Base-by-base conservation (phyloP, 106 monocot genomes). In the Dioscorea dumetorum region DNA sequence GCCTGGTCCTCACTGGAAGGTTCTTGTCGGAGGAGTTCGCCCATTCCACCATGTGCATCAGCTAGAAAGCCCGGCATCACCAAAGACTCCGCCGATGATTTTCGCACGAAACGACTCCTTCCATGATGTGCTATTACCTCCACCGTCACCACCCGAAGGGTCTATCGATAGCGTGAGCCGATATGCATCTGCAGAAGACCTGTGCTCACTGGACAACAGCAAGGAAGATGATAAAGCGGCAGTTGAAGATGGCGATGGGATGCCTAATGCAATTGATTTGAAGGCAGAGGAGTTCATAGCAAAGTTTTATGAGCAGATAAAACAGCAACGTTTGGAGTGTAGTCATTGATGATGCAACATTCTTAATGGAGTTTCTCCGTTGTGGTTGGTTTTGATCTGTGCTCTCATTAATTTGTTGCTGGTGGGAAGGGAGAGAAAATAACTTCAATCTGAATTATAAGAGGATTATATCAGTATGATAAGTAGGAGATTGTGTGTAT, bases 281-380 rank as follows among this genome's bases (percentile, higher is more conserved):
- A 76, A 60, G 70, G 84, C 84, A 0, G 80, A 76, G 54, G 84
- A 84, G 66, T 70, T 84, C 69, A 84, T 84, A n/a, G 69, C 76
- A 0, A 76, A 49, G 48, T 84, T 84, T 66, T 84, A 80, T 33
- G 70, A 79, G 50, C 80, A 84, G 67, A 80, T 84, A 49, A 75
- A 59, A 68, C 82, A 78, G 21, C 78, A 82, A 66, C 63, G 67
- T 20, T 19, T 58, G 22, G 78, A 79, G 9, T 78, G 67, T 0
- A 48, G 50, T 67, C 33, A 54, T 51, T 24, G 41, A 41, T 41
- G 41, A 41, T 41, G 41, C 9, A 41, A 10, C 2, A 41, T 1
- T 1, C 41, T 10, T 41, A 41, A 10, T 41, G 6, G 41, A 41
- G 41, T 41, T 41, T 41, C 3, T 41, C 6, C 6, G 10, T 41